Evolutionary conservation across 2,329 filamentous ascomycete species (phyloP).

Genomic region (Xylaria sp.): DNA sequence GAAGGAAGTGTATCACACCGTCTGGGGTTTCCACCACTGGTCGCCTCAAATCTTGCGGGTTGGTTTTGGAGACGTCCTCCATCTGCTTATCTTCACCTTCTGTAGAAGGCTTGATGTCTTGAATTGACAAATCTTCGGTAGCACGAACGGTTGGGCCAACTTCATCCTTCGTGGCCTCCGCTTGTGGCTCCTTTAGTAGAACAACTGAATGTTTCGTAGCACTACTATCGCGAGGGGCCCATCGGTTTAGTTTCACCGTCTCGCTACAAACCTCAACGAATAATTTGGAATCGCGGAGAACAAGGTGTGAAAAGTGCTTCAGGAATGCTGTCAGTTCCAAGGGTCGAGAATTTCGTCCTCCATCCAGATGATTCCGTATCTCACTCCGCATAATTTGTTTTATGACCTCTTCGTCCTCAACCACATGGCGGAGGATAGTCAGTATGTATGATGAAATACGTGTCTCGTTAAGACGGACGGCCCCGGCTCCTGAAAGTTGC

Average conservation of each 20-base stretch:
- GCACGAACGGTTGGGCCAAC: slow-evolving; percentile 53
- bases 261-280: slow-evolving; percentile 91
- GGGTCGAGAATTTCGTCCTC: slow-evolving; percentile 56
- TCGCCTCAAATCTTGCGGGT: slow-evolving; percentile 70
- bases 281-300: slow-evolving; percentile 79
- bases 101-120: slow-evolving; percentile 65
- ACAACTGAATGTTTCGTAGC: slow-evolving; percentile 44
- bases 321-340: slow-evolving; percentile 76
- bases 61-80: slow-evolving; percentile 67
- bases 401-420: slow-evolving; percentile 91
- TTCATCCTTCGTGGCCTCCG: slow-evolving; percentile 45
- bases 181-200: slow-evolving; percentile 48
- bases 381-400: slow-evolving; percentile 92
- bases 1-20: slow-evolving; percentile 91
- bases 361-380: slow-evolving; percentile 78
- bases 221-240: slow-evolving; percentile 47
- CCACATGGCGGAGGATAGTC: slow-evolving; percentile 86
- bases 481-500: slow-evolving; percentile 81
- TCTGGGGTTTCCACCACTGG: slow-evolving; percentile 91
- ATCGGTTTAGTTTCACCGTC: slow-evolving; percentile 75
- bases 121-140: slow-evolving; percentile 53
- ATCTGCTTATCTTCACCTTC: slow-evolving; percentile 65
- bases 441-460: slow-evolving; percentile 70
- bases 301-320: slow-evolving; percentile 77
- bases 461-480: slow-evolving; percentile 69